Base-by-base conservation (phyloP, 805 yeast genomes). In the Teunomyces stri region DNA sequence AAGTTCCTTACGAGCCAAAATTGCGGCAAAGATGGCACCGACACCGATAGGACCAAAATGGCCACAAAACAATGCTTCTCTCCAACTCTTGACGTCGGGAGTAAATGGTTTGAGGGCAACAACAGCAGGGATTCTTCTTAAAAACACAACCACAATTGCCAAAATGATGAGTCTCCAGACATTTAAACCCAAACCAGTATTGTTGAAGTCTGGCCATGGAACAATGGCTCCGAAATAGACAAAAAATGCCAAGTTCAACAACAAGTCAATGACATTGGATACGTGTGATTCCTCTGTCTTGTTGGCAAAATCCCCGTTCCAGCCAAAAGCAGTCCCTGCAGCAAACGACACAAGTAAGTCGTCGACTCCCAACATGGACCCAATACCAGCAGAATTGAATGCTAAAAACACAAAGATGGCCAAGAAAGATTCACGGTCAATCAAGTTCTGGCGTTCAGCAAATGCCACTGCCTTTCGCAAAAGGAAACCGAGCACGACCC, bases 21-120 rank as follows among this genome's bases (percentile, higher is more conserved):
- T 83, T 5, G 88, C 84, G 36, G 94, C 92, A 65, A 87, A 89
- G 6, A 90, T 75, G 1, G 96, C 96, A 48, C 97, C 96, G 18
- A 90, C 97, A 42, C 97, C 97, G 60, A 91, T 88, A 1, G 97
- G 97, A 13, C 97, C 97, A 65, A 91, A 90, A 68, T 90, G 96
- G 16, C 97, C 97, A 64, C 95, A 89, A 65, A 91, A 91, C 3
- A 90, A 62, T 0, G 97, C 97, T 64, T 90, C 97, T 64, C 96
- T 81, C 96, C 97, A 90, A 9, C 89, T 79, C 57, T 89, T 84
- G 34, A 90, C 80, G 61, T 90, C 97, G 0, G 97, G 96, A 1
- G 89, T 85, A 20, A 89, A 62, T 0, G 92, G 90, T 58, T 87
- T 87, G 43, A 87, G 68, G 0, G 81, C 76, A 42, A 90, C 58